Evolutionary conservation across 352 stramenopile species (phyloP).

Genomic region (Phytophthora colocasiae): DNA sequence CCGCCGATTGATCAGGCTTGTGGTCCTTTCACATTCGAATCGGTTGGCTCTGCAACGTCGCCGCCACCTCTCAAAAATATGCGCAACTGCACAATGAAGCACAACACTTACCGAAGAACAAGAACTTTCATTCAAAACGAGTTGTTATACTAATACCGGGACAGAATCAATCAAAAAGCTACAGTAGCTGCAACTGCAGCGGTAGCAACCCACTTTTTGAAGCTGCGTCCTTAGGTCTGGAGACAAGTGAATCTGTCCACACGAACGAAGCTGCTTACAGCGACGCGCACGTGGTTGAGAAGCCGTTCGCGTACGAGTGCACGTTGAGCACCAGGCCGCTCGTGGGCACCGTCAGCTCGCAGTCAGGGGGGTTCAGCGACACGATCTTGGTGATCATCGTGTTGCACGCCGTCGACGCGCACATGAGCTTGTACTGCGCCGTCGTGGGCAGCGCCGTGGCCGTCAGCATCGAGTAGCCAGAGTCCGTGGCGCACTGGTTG

Average conservation of each 20-base stretch:
- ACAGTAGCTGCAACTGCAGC: background rate
- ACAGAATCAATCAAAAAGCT: background rate
- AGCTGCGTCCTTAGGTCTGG: slow-evolving; percentile 1
- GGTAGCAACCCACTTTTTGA: background rate
- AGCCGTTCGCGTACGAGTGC: slow-evolving; percentile 35
- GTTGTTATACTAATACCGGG: background rate
- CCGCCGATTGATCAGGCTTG: no score
- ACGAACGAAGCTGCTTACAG: slow-evolving; percentile 11
- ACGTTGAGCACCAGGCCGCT: slow-evolving; percentile 40
- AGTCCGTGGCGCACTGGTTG: slow-evolving; percentile 29
- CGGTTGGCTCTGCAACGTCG: no score
- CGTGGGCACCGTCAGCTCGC: slow-evolving; percentile 37
- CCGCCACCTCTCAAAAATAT: no score
- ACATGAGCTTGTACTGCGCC: slow-evolving; percentile 33
- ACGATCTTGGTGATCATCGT: slow-evolving; percentile 34
- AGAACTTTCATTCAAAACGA: slow-evolving; percentile 5
- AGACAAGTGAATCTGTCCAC: background rate
- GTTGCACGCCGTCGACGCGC: slow-evolving; percentile 32
- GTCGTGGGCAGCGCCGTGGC: slow-evolving; percentile 28
- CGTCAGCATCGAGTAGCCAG: slow-evolving; percentile 36
- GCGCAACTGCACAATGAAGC: background rate
- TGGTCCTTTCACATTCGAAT: no score
- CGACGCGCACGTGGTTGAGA: slow-evolving; percentile 25
- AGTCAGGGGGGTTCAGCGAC: slow-evolving; percentile 35
- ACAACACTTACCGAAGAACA: slow-evolving; percentile 3